phyloP scores from a whole-genome alignment of 1,139 yeast genomes.

The Yamadazyma jaroonii region DNA sequence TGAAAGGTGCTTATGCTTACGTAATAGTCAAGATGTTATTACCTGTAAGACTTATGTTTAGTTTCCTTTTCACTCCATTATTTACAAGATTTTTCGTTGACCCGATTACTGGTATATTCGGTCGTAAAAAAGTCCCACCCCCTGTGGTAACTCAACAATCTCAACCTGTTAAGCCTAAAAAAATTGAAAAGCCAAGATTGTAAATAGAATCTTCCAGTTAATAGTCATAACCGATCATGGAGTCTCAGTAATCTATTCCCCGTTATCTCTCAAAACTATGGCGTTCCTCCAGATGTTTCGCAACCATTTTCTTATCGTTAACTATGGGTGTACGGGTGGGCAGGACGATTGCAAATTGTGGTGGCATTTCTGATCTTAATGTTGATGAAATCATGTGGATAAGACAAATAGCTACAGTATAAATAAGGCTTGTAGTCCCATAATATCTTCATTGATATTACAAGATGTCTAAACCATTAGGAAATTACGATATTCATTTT shows the following conservation, averaged over 20 bases:
- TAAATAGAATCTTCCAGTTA: conserved; percentile 9
- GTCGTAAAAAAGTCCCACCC: background rate
- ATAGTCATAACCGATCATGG: too few relatives aligned
- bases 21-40: conserved; percentile 66
- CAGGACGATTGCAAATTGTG: conserved; percentile 1
- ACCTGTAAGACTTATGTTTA: conserved; percentile 59
- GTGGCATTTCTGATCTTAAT: conserved; percentile 1
- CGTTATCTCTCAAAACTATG: background rate
- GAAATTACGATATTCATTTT: conserved; percentile 43
- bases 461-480: conserved; percentile 10
- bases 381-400: background rate
- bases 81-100: conserved; percentile 59
- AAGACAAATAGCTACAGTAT: background rate
- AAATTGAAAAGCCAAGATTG: conserved; percentile 32
- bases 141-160: background rate
- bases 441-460: background rate
- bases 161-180: conserved; percentile 15
- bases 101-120: conserved; percentile 46
- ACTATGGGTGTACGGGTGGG: conserved; percentile 3
- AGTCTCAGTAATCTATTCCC: background rate
- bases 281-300: background rate
- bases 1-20: conserved; percentile 89
- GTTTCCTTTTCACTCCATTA: conserved; percentile 63
- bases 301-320: background rate
- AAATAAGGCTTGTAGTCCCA: background rate